Conservation (phyloP, 1,284 basidiomycete genomes). For the Pseudozyma pruni region DNA sequence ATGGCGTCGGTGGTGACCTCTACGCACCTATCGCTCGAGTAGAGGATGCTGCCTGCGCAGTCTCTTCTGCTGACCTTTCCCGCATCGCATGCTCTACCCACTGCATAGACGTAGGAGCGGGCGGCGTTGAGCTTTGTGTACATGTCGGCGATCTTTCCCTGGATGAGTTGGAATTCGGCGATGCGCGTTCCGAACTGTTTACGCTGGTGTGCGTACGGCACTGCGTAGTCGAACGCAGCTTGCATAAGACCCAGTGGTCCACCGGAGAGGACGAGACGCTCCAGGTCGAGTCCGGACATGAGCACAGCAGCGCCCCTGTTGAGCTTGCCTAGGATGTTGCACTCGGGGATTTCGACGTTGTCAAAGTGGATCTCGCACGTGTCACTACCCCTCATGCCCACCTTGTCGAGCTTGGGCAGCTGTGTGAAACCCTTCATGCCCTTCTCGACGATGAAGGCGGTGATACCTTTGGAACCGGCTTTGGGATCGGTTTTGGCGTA, state of each 20-base stretch:
- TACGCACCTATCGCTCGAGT: constrained; percentile 48
- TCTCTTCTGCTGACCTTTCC: constrained; percentile 70
- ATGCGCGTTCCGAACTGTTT: constrained; percentile 88
- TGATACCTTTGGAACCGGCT: constrained; percentile 86
- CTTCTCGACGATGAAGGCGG: constrained; percentile 88
- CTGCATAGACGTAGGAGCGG: constrained; percentile 90
- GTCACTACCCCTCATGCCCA: constrained; percentile 95
- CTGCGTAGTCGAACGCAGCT: constrained; percentile 86
- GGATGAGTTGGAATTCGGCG: constrained; percentile 94
- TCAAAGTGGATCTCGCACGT: constrained; percentile 95
- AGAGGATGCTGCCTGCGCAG: constrained; percentile 60
- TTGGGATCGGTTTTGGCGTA: constrained; percentile 89
- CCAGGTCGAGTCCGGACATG: constrained; percentile 93
- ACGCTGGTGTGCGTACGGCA: constrained; percentile 88
- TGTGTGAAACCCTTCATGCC: constrained; percentile 85
- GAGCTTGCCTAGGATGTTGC: constrained; percentile 84
- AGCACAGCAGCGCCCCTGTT: constrained; percentile 85
- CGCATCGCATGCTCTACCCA: constrained; percentile 68
- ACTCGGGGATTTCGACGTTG: constrained; percentile 82
- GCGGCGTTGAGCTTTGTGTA: constrained; percentile 91
- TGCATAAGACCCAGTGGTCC: constrained; percentile 87
- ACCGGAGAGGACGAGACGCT: constrained; percentile 88
- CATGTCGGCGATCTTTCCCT: constrained; percentile 87
- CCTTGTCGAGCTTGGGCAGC: constrained; percentile 89
- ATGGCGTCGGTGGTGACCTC: constrained; percentile 58